A percentile compares a stretch with the other conserved stretches of the same genome.
These are phyloP conservation scores for Penicillium paradoxum DNA, from an alignment of 495 filamentous ascomycete species.

Conservation along the genomic window DNA sequence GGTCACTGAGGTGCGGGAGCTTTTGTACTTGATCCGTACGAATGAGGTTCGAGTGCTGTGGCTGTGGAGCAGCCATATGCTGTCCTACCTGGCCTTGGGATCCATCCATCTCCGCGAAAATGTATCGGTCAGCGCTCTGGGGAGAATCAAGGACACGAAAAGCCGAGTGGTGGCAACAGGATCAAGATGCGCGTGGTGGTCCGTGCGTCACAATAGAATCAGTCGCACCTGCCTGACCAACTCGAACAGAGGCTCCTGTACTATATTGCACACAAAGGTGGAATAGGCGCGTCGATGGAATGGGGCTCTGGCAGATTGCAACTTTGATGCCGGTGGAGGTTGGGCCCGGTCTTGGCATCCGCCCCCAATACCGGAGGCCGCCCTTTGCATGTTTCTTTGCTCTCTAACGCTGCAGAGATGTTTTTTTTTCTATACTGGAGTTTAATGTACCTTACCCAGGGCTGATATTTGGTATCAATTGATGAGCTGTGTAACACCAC, in stretches of 20 bases:
- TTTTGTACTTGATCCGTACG: constrained; percentile 51
- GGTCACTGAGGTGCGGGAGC: constrained; percentile 47
- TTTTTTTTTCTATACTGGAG: too few relatives aligned
- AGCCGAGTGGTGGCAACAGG: background rate
- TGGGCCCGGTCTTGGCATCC: constrained; percentile 16
- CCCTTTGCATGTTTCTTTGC: background rate
- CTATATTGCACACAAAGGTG: background rate
- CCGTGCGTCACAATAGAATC: background rate
- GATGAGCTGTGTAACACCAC: too few relatives aligned
- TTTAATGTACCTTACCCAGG: too few relatives aligned
- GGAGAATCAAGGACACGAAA: background rate
- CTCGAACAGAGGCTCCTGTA: background rate
- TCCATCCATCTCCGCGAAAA: constrained; percentile 30
- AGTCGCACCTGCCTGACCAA: background rate
- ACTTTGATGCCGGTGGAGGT: constrained; percentile 8
- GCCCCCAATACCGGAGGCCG: background rate
- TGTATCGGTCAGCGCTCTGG: background rate
- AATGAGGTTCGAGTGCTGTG: constrained; percentile 46
- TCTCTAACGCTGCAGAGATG: background rate
- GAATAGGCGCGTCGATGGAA: background rate
- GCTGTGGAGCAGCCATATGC: constrained; percentile 30
- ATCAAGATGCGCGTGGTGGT: background rate
- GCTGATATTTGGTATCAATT: too few relatives aligned
- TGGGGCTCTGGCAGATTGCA: constrained; percentile 4
- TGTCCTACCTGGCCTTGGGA: constrained; percentile 30